phyloP scores from a whole-genome alignment of 345 rosid species.

The Arabidopsis arenosa region DNA sequence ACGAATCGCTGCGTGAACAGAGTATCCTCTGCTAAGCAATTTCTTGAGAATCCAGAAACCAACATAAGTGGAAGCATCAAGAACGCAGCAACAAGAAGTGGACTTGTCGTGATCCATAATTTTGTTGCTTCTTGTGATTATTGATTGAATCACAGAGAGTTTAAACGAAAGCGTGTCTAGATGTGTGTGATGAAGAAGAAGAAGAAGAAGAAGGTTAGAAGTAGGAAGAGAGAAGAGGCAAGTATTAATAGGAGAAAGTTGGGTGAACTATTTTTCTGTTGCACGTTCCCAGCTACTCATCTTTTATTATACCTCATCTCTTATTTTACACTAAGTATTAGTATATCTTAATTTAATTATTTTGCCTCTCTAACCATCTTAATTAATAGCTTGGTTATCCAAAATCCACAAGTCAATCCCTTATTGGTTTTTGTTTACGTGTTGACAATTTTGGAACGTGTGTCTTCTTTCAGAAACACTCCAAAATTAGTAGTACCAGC shows the following conservation, averaged over 20 bases:
- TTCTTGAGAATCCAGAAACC: conserved; percentile 91
- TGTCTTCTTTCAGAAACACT: conserved; percentile 24
- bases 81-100: conserved; percentile 65
- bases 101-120: conserved; percentile 52
- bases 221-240: conserved; percentile 37
- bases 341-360: conserved; percentile 5
- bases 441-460: conserved; percentile 21
- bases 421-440: conserved; percentile 37
- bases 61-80: conserved; percentile 85
- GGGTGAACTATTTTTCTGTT: conserved; percentile 71
- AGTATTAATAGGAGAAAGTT: conserved; percentile 54
- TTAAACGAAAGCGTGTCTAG: conserved; percentile 28
- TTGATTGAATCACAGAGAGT: background rate
- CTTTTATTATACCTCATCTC: conserved; percentile 39
- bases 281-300: conserved; percentile 73
- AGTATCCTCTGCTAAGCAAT: conserved; percentile 68
- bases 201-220: conserved; percentile 43
- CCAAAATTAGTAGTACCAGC: conserved; percentile 27
- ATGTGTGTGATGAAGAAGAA: conserved; percentile 37
- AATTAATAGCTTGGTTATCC: conserved; percentile 40
- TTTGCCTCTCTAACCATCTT: background rate
- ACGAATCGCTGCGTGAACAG: conserved; percentile 80
- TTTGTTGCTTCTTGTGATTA: background rate
- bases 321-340: background rate
- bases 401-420: conserved; percentile 38